Evolutionary conservation across 1,284 basidiomycete species (phyloP), one percentile per base, ranked within the genome.

Genomic region (Mycena citricolor): DNA sequence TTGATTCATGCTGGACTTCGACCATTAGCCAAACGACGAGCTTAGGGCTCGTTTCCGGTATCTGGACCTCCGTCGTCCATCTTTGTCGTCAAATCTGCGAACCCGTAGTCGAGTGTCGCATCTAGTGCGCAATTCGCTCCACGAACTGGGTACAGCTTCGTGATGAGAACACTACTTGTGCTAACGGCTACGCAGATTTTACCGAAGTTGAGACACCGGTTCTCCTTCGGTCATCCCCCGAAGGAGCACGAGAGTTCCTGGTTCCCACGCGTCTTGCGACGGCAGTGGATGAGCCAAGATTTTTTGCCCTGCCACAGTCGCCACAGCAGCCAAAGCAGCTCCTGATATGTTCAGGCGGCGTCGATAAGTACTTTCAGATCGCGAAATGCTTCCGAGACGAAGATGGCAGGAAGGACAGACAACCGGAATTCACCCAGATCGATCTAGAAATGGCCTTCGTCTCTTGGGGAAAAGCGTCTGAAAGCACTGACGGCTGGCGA

Each of bases 401-500:
- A 64, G 92, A 93, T 60, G 91, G 92, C 2, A 77, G 94, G 46
- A 93, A 89, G 65, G 94, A 97, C 66, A 79, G 94, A 22, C 94
- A 97, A 61, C 93, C 94, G 0, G 94, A 97, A 65, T 97, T 97
- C 65, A 97, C 94, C 16, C 94, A 97, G 68, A 76, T 97, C 52
- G 94, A 97, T 80, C 66, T 97, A 52, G 94, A 97, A 69, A 94
- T 97, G 90, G 91, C 88, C 2, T 97, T 90, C 65, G 86, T 97
- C 20, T 85, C 86, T 16, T 97, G 94, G 79, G 79, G 81, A 19
- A 55, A 57, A 26, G 54, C 59, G 11, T 32, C 48, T 23, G 30
- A 8, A 26, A 39, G 43, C 19, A n/a, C 40, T 47, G 41, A 33
- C 51, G 51, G 32, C 44, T 97, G 94, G 94, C 75, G 80, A 29